Base-by-base conservation (phyloP, 331 rosid species). In the Spiraea crenata region DNA sequence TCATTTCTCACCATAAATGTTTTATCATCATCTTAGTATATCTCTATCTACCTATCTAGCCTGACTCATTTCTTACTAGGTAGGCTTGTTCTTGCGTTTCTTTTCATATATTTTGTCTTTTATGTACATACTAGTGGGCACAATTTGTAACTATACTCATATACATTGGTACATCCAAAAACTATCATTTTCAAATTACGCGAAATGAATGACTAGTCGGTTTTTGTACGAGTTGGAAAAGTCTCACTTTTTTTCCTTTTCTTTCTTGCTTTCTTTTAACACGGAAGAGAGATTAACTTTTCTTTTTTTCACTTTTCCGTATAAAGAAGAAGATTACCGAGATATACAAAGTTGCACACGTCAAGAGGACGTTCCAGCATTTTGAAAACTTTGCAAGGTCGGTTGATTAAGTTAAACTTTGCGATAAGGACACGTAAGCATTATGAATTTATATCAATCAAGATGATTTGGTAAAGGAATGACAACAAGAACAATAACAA, bases 151-250 rank as follows among this genome's bases (percentile, higher is more conserved):
- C 31, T 25, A 42, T 40, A 20, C 35, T 19, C 38, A 2, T 16
- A 12, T n/a, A n/a, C n/a, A n/a, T 48, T 48, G 34, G 12, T 38
- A 7, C 50, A 35, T 35, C 60, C 50, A 39, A 59, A 52, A 6
- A 13, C 31, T 48, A 62, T 71, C 69, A 60, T 4, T 17, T 20
- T 71, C 76, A 49, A 4, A 48, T 49, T 48, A 48, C 60, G 42
- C 35, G 48, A 46, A 60, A 17, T 13, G 13, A 72, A 38, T 12
- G n/a, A 49, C 13, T 12, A 41, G 54, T 73, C 63, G 61, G 51
- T 48, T 37, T 37, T 50, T 49, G 52, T 12, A 47, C 17, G 59
- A 38, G 38, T 71, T 11, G 48, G 67, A 38, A 25, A 71, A 37
- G 50, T 8, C 13, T 9, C 37, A 9, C 51, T 20, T 62, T 41